Evolutionary conservation across 768 basidiomycete species (phyloP).

Genomic region (Tulasnella sp.): DNA sequence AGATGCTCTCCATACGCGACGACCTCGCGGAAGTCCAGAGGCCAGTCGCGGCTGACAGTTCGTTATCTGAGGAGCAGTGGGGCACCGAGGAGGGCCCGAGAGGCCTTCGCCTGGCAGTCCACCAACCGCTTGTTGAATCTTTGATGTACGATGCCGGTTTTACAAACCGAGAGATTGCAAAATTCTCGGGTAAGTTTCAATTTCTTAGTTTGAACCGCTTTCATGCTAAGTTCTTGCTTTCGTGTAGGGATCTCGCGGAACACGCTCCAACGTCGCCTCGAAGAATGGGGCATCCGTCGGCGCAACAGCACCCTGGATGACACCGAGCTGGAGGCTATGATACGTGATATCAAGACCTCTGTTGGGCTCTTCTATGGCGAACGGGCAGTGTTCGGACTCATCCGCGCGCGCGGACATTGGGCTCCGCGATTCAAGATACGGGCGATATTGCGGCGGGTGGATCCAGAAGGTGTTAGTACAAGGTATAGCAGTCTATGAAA

Average conservation of each 20-base stretch:
- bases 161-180: neutral
- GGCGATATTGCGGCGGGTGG: neutral
- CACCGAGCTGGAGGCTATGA: neutral
- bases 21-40: neutral
- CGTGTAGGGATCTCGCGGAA: neutral
- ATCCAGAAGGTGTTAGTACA: neutral
- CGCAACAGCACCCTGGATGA: neutral
- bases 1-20: neutral
- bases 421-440: neutral
- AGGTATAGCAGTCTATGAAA: neutral
- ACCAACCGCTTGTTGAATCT: neutral
- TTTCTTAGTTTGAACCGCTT: neutral
- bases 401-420: neutral
- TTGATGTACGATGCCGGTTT: neutral
- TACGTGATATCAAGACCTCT: neutral
- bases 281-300: neutral
- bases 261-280: neutral
- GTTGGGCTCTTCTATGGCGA: neutral
- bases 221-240: neutral
- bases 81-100: neutral
- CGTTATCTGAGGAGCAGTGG: neutral
- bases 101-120: neutral
- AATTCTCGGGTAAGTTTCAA: neutral
- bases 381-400: neutral
- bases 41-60: neutral